Base-by-base conservation (phyloP, 805 yeast genomes). In the Candida insectorum region DNA sequence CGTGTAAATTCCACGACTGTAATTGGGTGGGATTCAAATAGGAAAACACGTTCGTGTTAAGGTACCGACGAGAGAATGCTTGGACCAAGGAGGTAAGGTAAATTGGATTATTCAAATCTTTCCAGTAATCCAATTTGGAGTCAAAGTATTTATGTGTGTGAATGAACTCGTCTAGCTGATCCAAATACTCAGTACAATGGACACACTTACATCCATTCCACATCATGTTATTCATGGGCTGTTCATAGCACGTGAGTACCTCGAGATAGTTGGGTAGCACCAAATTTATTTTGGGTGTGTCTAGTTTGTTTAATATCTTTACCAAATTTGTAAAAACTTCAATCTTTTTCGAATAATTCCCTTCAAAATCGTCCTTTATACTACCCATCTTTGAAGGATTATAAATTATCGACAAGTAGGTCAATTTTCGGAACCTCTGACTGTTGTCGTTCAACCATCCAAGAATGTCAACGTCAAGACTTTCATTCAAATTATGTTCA, bases 121-220 rank as follows among this genome's bases (percentile, higher is more conserved):
- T 76, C 52, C 67, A 75, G 7, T 60, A 61, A 0, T 70, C 71
- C 6, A 62, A 61, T 2, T 58, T 51, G 4, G 52, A 52, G 39
- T 74, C 75, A 45, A 69, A 79, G 50, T 76, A 78, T 31, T 74
- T 75, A 48, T 84, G 94, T 30, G 73, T 68, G 71, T 79, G 71
- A 30, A 83, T 53, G 43, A 69, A 82, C 11, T 71, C 65, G 45
- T 84, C 94, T 31, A 79, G 63, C 8, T 71, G 43, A 0, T 71
- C 70, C 16, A 83, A 54, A 25, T 60, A 62, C 33, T 59, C 60
- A 10, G 59, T 58, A 47, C 94, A 84, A 42, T 68, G 73, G 1
- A 44, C 40, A 50, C 94, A 84, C 24, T 68, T 69, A 52, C 91
- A 83, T 0, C 91, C 91, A 49, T 82, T 83, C 89, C 91, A 84